Conservation (phyloP, 306 rosid species). For the Malus sylvestris region DNA sequence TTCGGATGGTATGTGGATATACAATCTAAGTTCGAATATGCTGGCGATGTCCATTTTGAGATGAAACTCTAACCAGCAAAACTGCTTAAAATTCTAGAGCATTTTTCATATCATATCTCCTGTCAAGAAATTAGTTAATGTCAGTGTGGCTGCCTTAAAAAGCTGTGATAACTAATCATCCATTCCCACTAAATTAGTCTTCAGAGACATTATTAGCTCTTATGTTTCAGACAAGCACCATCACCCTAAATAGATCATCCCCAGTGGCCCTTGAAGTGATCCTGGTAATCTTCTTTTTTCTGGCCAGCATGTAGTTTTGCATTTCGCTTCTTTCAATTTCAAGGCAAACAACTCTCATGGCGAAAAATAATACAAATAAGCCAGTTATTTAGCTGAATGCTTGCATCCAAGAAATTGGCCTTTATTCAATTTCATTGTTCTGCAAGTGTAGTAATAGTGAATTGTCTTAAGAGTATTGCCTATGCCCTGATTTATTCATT, state of each 20-base stretch:
- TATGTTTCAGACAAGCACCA: neutral
- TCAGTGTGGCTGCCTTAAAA: neutral
- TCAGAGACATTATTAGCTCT: neutral
- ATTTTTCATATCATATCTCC: neutral
- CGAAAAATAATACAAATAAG: neutral
- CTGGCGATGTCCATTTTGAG: neutral
- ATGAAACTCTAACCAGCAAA: neutral
- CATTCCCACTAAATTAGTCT: neutral
- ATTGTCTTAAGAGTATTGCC: neutral
- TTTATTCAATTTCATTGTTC: neutral
- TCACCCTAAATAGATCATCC: neutral
- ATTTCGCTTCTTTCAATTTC: neutral
- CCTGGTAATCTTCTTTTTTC: neutral
- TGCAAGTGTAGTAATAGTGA: neutral
- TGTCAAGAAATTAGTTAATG: neutral
- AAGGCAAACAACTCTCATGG: neutral
- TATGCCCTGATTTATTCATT: neutral
- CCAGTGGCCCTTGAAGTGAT: neutral
- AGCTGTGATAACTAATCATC: neutral
- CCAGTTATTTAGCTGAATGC: neutral
- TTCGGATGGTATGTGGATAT: conserved; percentile 50
- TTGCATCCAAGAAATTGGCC: neutral
- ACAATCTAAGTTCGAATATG: neutral
- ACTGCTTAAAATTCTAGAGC: neutral
- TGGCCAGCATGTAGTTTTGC: neutral